Evolutionary conservation across 1,139 yeast genomes (phyloP).

Genomic region (Sugiyamaella castrensis): DNA sequence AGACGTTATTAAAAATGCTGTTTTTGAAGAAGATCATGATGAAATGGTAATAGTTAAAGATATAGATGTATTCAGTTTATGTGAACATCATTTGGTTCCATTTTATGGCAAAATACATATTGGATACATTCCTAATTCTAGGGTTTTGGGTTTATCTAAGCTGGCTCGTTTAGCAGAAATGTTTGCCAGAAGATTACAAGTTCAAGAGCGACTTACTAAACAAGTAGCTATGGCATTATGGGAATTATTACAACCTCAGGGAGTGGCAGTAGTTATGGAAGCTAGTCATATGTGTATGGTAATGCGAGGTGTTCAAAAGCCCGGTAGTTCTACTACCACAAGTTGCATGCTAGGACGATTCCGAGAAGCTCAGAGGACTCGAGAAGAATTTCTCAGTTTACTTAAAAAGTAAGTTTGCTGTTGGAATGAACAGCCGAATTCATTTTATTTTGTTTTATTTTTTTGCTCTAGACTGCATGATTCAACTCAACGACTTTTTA

Average conservation of each 20-base stretch:
- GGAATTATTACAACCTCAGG: slow-evolving; percentile 88
- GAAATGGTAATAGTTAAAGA: slow-evolving; percentile 98
- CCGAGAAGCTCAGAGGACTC: slow-evolving; percentile 87
- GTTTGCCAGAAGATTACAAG: slow-evolving; percentile 94
- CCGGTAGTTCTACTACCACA: slow-evolving; percentile 90
- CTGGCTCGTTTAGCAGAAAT: slow-evolving; percentile 94
- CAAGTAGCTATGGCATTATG: slow-evolving; percentile 95
- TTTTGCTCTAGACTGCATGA: slow-evolving; percentile 7
- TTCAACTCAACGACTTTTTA: slow-evolving; percentile 19
- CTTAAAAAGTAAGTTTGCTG: slow-evolving; percentile 17
- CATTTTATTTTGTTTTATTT: background rate
- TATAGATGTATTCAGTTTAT: slow-evolving; percentile 84
- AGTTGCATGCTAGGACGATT: slow-evolving; percentile 97
- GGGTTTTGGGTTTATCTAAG: slow-evolving; percentile 91
- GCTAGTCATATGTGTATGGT: slow-evolving; percentile 99
- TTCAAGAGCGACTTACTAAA: slow-evolving; percentile 92
- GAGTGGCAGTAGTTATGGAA: slow-evolving; percentile 97
- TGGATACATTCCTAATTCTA: slow-evolving; percentile 91
- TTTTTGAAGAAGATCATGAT: slow-evolving; percentile 96
- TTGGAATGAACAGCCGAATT: background rate
- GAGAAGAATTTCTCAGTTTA: slow-evolving; percentile 91
- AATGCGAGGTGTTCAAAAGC: slow-evolving; percentile 93
- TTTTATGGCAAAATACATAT: slow-evolving; percentile 95
- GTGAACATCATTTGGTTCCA: slow-evolving; percentile 98
- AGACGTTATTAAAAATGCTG: slow-evolving; percentile 91